Evolutionary conservation across 164 flowering plant genomes (phyloP), one percentile per base, ranked within the genome.

Genomic region (Nymphaea colorata): DNA sequence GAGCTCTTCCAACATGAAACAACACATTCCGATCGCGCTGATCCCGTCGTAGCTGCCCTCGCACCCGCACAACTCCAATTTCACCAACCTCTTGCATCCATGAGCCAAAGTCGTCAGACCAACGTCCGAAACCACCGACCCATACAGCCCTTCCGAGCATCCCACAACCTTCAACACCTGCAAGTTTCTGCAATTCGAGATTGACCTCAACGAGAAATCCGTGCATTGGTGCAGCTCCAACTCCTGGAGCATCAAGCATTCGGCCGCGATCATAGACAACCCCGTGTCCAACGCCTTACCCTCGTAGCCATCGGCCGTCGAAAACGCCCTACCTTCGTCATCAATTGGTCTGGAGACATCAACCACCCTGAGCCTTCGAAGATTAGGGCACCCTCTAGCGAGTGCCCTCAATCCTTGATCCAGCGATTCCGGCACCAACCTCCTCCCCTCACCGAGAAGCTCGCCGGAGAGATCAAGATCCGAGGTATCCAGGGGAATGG

Each of bases 11-110:
- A 92, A 73, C 97, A 92, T 90, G 15, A 77, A 83, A 71, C 99
- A 95, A 64, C 98, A 87, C 71, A 87, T 86, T 0, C 96, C 98
- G 65, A 95, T 89, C 0, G 96, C 98, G 66, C 82, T 86, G 57
- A 92, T 85, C 79, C 99, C 99, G 57, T 85, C 98, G 74, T 89
- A 90, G 66, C 97, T 89, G 66, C 99, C 99, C 73, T 87, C 91
- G 70, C 98, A 95, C 18, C 98, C 94, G 66, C 73, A 69, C 61
- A 95, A 71, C 84, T 92, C 98, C 62, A 95, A 85, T 87, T 87
- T 92, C 72, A 90, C 88, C 71, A 95, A 76, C 61, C 97, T 76
- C 74, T 75, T 82, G 71, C 99, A 90, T 59, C 95, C 98, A 55
- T 92, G 94, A 0, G 97, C 99, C 70, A 95, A 74, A 51, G 92